Conservation (phyloP, 2,329 filamentous ascomycete species). For the Trichoderma endophyticum region DNA sequence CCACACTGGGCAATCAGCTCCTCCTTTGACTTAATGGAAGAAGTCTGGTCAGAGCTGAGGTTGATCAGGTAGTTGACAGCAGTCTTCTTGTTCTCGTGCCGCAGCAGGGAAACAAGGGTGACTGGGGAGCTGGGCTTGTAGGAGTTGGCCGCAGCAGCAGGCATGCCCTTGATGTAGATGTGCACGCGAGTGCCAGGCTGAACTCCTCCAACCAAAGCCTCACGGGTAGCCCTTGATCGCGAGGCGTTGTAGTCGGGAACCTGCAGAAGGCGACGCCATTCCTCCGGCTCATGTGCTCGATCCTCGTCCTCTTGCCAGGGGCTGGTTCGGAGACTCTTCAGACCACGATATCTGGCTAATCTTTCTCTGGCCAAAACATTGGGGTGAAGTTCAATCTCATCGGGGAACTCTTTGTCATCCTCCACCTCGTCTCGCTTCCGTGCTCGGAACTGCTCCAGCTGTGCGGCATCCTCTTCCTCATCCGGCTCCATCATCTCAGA, state of each 20-base stretch:
- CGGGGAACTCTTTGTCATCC: constrained; percentile 92
- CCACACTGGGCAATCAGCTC: constrained; percentile 90
- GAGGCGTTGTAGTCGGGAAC: constrained; percentile 87
- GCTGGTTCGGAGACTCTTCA: constrained; percentile 88
- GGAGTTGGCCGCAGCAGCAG: constrained; percentile 40
- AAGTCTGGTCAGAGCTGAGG: constrained; percentile 71
- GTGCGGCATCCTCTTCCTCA: constrained; percentile 73
- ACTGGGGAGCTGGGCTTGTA: constrained; percentile 56
- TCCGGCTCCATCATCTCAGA: constrained; percentile 90
- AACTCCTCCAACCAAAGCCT: constrained; percentile 86
- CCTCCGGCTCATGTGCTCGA: constrained; percentile 78
- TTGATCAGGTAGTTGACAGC: constrained; percentile 87
- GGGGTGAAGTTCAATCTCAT: constrained; percentile 92
- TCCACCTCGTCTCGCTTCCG: constrained; percentile 76
- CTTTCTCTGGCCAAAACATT: constrained; percentile 82
- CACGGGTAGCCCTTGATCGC: constrained; percentile 70
- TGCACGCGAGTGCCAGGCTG: constrained; percentile 78
- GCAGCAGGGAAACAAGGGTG: constrained; percentile 79
- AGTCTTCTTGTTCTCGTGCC: constrained; percentile 93
- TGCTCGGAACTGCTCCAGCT: constrained; percentile 77
- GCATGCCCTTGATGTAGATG: constrained; percentile 63
- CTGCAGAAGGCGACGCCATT: constrained; percentile 82
- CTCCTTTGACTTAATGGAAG: constrained; percentile 85
- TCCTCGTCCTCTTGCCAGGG: constrained; percentile 89
- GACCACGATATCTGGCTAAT: constrained; percentile 78